Conservation (phyloP, 495 filamentous ascomycete genomes). For the Lepidopterella palustris region DNA sequence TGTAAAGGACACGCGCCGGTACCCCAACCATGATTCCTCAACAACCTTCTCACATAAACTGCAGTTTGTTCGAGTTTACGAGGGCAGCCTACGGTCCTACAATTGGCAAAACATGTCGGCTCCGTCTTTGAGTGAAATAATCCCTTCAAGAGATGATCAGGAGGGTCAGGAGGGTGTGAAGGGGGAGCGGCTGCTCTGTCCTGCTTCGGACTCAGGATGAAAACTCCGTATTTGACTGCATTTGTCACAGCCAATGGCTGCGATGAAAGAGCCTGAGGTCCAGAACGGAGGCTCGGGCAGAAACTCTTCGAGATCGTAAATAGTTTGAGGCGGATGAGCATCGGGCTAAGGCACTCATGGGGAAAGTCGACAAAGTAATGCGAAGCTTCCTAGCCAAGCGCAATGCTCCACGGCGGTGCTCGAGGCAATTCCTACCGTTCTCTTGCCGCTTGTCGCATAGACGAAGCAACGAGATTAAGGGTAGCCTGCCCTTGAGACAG, state of each 20-base stretch:
- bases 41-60: no score
- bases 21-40: no score
- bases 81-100: no score
- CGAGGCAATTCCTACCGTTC: neutral
- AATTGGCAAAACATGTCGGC: neutral
- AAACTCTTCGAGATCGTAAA: neutral
- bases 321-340: neutral
- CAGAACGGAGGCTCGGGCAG: neutral
- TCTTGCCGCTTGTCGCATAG: neutral
- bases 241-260: neutral
- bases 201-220: neutral
- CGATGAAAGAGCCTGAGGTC: neutral
- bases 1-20: no score
- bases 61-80: no score
- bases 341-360: neutral
- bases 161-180: neutral
- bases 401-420: neutral
- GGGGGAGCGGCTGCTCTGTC: neutral
- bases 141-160: neutral
- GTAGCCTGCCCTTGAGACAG: neutral
- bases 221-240: neutral
- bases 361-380: neutral
- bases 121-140: neutral
- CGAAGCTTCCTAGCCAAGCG: neutral
- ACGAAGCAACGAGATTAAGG: neutral